Base-by-base conservation (phyloP, 2,329 filamentous ascomycete species). In the Arachnomyces sp. region DNA sequence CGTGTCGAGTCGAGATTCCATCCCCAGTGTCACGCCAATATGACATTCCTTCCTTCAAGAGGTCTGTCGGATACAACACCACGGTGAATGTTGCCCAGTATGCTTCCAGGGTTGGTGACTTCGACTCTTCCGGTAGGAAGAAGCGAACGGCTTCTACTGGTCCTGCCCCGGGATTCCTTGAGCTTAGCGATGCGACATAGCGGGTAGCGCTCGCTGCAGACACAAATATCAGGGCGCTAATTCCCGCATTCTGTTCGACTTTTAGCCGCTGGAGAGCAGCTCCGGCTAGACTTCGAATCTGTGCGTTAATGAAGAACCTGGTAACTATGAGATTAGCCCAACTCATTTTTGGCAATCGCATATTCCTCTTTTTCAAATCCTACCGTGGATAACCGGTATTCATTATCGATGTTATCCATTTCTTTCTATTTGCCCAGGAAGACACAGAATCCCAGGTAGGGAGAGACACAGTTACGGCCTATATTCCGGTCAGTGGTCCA, bases 1-100 rank as follows among this genome's bases (percentile, higher is more conserved):
- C 38, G 35, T 40, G 38, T 7, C 38, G 38, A 29, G 31, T 40
- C 7, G 38, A 40, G 21, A 40, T 40, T 8, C 38, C 38, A 21
- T 34, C 32, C 16, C 38, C 38, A 8, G 16, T 28, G 12, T 5
- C 12, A 7, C 7, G 13, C 31, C 38, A 40, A 17, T 34, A 34
- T 13, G 12, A 31, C 1, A 21, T 16, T 8, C 31, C 31, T 3
- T 21, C 12, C 12, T 28, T 11, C 17, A n/a, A 11, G 13, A 14
- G 18, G 4, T 34, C 5, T 14, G 14, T 11, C 9, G 38, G 38
- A 13, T 14, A 40, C 9, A 40, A 21, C 12, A 40, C 31, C 6
- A 28, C 38, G 35, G 3, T 15, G 18, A 40, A 40, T 4, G 12
- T 8, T 12, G n/a, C 28, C 38, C 38, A 40, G 7, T 5, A 28